Evolutionary conservation across 2,329 filamentous ascomycete species (phyloP), one percentile per base, ranked within the genome.

Genomic region (Xylaria hypoxylon): DNA sequence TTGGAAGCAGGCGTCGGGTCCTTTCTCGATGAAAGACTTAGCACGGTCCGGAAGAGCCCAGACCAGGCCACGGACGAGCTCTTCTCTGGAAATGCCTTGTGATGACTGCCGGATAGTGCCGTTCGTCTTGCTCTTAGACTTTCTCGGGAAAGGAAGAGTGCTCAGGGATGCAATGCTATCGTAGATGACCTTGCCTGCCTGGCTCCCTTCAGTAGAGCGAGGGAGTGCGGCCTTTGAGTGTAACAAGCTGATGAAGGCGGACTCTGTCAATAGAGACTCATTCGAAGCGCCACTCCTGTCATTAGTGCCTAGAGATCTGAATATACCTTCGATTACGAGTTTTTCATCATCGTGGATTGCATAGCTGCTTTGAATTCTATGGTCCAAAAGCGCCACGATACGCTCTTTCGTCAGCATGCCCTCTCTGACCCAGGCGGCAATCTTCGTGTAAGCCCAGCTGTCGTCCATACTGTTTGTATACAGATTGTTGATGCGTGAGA

Each of bases 11-110:
- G 66, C 61, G 15, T 58, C 22, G 11, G 56, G 57, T 19, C 64
- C 50, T 22, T 68, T 44, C 19, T 64, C 60, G 19, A 69, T 38
- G 28, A 72, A 59, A n/a, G 58, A 52, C 50, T 45, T 42, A 7
- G 52, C 22, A 26, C 67, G 62, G n/a, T 64, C 57, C 8, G 70
- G 62, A 11, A 71, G 44, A 24, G 59, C 28, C 70, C 70, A 72
- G 5, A 48, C 65, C 2, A 72, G 51, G 7, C 35, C 68, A 7
- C 68, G 67, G 7, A 38, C 52, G 26, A 69, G 31, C 42, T 68
- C 62, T 1, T 44, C 57, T 10, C 59, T 48, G 15, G 62, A 56
- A 22, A 68, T 61, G 11, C 52, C 61, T 26, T 40, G 19, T 31
- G 19, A 15, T 17, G 19, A 22, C n/a, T 53, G 44, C 17, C 13